These are phyloP conservation scores for Crucibulum laeve DNA, from an alignment of 768 basidiomycete species.

Conservation along the genomic window DNA sequence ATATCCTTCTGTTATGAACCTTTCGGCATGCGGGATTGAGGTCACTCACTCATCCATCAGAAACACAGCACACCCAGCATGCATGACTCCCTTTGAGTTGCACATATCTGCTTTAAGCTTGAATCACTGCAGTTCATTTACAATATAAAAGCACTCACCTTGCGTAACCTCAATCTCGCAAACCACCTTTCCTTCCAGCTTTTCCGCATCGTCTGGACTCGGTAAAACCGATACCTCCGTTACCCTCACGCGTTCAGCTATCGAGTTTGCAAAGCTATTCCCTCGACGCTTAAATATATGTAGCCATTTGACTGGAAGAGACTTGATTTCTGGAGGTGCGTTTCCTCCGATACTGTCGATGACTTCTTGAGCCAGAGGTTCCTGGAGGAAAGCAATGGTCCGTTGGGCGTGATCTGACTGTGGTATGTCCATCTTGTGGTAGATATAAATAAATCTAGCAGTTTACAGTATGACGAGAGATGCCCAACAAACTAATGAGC, in stretches of 20 bases:
- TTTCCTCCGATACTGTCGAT: constrained; percentile 27
- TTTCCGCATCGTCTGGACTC: constrained; percentile 28
- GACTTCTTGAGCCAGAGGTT: not conserved
- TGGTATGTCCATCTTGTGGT: no score
- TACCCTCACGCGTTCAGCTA: constrained; percentile 24
- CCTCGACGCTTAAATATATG: constrained; percentile 21
- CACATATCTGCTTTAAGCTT: constrained; percentile 40
- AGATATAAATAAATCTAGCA: no score
- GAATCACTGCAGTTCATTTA: not conserved
- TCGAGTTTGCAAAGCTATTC: constrained; percentile 22
- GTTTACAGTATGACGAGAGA: no score
- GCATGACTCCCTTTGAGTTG: constrained; percentile 27
- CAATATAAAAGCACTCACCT: constrained; percentile 23
- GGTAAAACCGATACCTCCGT: constrained; percentile 36
- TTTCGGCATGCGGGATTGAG: not conserved
- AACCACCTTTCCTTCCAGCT: constrained; percentile 31
- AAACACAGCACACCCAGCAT: constrained; percentile 36
- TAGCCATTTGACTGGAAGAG: constrained; percentile 33
- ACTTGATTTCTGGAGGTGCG: constrained; percentile 30
- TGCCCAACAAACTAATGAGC: no score
- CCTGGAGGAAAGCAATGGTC: no score
- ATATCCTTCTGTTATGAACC: not conserved
- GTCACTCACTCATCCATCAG: constrained; percentile 43
- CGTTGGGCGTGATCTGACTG: no score
- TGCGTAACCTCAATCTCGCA: constrained; percentile 38